Conservation (phyloP, 148 eudicot genomes). For the Gaultheria prostrata region DNA sequence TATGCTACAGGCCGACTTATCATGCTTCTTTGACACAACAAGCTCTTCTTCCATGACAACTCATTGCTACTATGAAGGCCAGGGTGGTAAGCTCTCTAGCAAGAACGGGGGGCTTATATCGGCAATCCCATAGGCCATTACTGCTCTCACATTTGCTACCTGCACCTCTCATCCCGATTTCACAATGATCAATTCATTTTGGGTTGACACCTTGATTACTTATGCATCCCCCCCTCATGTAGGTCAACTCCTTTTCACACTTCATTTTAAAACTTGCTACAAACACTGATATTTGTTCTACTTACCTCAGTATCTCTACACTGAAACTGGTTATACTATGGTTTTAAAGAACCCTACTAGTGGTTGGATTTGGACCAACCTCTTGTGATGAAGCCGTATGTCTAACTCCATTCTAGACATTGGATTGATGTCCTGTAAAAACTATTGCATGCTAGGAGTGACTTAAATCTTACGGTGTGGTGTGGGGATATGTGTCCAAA, state of each 20-base stretch:
- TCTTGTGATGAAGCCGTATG: background rate
- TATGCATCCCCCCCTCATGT: background rate
- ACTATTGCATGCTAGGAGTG: background rate
- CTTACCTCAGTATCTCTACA: background rate
- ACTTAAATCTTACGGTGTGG: too few relatives aligned
- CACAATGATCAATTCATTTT: background rate
- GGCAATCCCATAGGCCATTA: background rate
- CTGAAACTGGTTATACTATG: background rate
- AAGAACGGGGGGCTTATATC: background rate
- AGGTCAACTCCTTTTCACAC: background rate
- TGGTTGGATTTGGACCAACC: background rate
- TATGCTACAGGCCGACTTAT: background rate
- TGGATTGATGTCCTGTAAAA: background rate
- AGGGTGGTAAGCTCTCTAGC: background rate
- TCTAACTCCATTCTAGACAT: background rate
- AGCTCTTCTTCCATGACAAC: background rate
- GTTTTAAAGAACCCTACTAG: background rate
- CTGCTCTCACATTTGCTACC: background rate
- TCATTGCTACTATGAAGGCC: background rate
- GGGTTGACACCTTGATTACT: background rate
- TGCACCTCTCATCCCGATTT: background rate
- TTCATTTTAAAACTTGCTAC: background rate
- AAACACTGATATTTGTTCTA: background rate
- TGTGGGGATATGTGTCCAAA: too few relatives aligned
- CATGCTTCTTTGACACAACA: background rate